Conservation (phyloP, 768 basidiomycete species). For the Hericium coralloides region DNA sequence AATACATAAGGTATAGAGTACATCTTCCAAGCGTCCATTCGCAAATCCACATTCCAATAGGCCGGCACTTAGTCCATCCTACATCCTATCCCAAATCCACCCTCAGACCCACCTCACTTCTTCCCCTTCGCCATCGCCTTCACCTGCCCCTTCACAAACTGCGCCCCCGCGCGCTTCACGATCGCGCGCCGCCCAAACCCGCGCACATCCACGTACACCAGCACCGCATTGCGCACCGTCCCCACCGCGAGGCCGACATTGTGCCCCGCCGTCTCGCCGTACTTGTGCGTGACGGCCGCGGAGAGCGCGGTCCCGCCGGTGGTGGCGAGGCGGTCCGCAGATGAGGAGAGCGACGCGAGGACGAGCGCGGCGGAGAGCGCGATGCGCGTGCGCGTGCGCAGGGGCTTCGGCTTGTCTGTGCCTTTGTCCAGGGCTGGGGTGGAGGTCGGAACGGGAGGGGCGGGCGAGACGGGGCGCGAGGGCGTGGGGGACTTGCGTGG, state of each 20-base stretch:
- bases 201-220: conserved; percentile 11
- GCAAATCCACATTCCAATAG: neutral
- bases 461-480: conserved; percentile 6
- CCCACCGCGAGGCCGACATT: conserved; percentile 8
- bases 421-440: neutral
- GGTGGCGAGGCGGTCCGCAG: conserved; percentile 5
- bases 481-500: conserved; percentile 21
- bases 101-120: neutral
- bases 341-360: conserved; percentile 4
- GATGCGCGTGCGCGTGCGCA: neutral
- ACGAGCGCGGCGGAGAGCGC: conserved; percentile 11
- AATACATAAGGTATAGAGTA: neutral
- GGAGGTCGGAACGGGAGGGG: neutral
- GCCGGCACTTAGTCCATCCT: too few species aligned
- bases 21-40: neutral
- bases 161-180: conserved; percentile 7
- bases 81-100: neutral
- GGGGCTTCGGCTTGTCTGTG: neutral
- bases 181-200: conserved; percentile 8
- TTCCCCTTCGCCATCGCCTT: neutral
- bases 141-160: conserved; percentile 2
- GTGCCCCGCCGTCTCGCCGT: conserved; percentile 5
- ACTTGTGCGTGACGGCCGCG: conserved; percentile 12
- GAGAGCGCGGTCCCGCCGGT: conserved; percentile 9
- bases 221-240: conserved; percentile 11